A percentile compares a stretch with the other conserved stretches of the same genome.
Conservation (phyloP, 768 basidiomycete species). For the Rickenella mellea region DNA sequence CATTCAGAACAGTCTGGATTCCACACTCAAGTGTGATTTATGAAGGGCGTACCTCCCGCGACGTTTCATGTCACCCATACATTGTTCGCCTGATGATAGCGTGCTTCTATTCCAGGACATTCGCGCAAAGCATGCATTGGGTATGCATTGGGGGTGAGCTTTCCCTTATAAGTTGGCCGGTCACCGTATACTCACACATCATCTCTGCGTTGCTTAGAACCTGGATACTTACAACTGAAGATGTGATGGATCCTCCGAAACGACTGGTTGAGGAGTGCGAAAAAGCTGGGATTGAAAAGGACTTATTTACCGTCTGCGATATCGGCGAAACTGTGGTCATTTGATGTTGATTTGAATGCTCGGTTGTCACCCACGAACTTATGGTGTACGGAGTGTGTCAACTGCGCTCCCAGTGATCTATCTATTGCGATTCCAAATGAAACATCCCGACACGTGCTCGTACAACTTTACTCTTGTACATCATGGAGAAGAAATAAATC, state of each 20-base stretch:
- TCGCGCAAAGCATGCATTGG: conserved; percentile 47
- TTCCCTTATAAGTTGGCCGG: neutral
- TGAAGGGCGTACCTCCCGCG: conserved; percentile 53
- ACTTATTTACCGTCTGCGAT: conserved; percentile 44
- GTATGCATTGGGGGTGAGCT: conserved; percentile 63
- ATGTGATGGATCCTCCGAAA: conserved; percentile 50
- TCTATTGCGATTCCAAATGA: too few relatives aligned
- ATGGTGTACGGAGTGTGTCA: too few relatives aligned
- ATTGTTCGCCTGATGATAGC: conserved; percentile 59
- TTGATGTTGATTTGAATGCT: neutral
- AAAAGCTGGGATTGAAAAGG: conserved; percentile 39
- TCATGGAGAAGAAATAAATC: too few relatives aligned
- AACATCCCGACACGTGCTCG: too few relatives aligned
- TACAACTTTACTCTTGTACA: too few relatives aligned
- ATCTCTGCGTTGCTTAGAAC: too few relatives aligned
- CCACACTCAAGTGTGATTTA: neutral
- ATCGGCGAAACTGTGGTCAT: conserved; percentile 46
- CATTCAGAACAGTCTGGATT: neutral
- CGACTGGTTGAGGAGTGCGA: conserved; percentile 42
- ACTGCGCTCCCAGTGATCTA: too few relatives aligned
- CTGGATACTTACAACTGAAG: conserved; percentile 43
- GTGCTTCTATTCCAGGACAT: conserved; percentile 60
- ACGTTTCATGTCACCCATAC: conserved; percentile 47
- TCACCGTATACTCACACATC: neutral
- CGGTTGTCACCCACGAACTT: too few relatives aligned